Evolutionary conservation across 1,284 basidiomycete genomes (phyloP), one percentile per base, ranked within the genome.

Genomic region (Fomitopsis pinicola): DNA sequence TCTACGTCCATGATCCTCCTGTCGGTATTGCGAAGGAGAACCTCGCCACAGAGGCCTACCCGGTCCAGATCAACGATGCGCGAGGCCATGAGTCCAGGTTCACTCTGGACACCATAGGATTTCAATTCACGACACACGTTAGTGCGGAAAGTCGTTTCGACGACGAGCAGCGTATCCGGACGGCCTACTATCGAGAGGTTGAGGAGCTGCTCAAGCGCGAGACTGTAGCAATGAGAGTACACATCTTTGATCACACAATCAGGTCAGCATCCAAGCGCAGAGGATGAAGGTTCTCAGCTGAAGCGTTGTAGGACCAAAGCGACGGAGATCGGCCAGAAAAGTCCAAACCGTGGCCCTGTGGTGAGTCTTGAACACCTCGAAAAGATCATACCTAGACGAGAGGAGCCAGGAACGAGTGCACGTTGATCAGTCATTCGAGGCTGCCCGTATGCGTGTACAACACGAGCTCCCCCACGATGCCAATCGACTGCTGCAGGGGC

Each of bases 361-460:
- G 55, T 57, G 14, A 10, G 14, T 26, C 19, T 46, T 5, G 12
- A 15, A 36, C 19, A 28, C 28, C 4, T 33, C 6, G 22, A 44
- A 3, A 19, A 19, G 5, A 14, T 22, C 33, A 9, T 8, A 30
- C 19, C 12, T 53, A 10, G 15, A 46, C 30, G 7, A 14, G 42
- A 22, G 10, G 15, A 7, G n/a, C 3, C 58, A 73, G 73, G 67
- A 68, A 55, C 68, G 67, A 42, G 81, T 81, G 0, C 86, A 87
- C 66, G 80, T 85, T 59, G 86, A 88, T 69, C 86, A 88, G 71
- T 85, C 85, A 0, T 77, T 75, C 44, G 66, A 73, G 10, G 78
- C 84, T 3, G 74, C 81, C 14, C 72, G 80, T 26, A 75, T 73
- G 2, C 82, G 85, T 22, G 84, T 87, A 2, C 78, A 80, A 62